phyloP scores from a whole-genome alignment of 345 rosid species.

The Triadica sebifera region DNA sequence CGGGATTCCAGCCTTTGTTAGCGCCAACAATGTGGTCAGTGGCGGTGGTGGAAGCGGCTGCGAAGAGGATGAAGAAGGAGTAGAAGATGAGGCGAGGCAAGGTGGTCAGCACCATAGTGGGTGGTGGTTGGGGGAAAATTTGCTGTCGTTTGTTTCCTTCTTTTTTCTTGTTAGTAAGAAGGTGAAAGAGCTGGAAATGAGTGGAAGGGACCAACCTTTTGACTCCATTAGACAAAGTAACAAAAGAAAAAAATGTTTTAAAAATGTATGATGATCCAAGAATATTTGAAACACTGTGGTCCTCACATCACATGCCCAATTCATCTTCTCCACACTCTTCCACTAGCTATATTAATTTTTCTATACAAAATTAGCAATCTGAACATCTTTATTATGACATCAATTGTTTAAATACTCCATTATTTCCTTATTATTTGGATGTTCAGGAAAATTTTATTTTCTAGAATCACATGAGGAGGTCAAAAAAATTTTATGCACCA shows the following conservation, averaged over 20 bases:
- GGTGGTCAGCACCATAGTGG: conserved; percentile 16
- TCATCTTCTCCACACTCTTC: neutral
- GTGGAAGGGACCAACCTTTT: neutral
- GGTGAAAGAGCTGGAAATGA: too few species aligned
- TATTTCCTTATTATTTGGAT: too few species aligned
- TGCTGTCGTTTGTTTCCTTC: neutral
- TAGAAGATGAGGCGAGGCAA: conserved; percentile 11
- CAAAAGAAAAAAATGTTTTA: neutral
- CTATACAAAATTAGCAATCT: neutral
- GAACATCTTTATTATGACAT: neutral
- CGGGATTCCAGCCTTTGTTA: conserved; percentile 74
- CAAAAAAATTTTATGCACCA: too few species aligned
- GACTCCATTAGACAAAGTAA: neutral
- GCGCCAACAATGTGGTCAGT: conserved; percentile 83
- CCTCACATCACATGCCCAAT: conserved; percentile 7
- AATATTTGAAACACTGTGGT: conserved; percentile 8
- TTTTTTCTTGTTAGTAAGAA: neutral
- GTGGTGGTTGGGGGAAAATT: neutral
- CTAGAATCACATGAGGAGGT: too few species aligned
- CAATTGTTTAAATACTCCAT: too few species aligned
- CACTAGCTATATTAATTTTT: neutral
- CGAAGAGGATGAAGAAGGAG: conserved; percentile 27
- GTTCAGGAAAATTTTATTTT: too few species aligned
- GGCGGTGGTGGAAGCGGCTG: conserved; percentile 35
- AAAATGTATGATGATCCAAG: neutral